Base-by-base conservation (phyloP, 441 rosid species). In the Aleurites moluccanus region DNA sequence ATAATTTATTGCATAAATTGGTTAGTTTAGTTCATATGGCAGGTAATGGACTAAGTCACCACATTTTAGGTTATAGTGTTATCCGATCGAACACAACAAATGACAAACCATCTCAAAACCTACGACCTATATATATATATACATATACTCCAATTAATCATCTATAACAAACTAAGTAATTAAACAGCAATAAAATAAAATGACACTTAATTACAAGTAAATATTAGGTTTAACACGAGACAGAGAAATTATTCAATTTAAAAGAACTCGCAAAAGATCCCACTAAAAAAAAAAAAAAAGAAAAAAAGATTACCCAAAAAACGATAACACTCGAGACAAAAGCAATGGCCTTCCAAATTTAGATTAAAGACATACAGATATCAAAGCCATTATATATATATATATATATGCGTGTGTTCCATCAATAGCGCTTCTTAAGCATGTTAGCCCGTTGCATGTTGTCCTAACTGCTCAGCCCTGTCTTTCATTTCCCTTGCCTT, bases 401-500 rank as follows among this genome's bases (percentile, higher is more conserved):
- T n/a, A 5, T 3, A n/a, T n/a, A 5, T 60, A 35, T 14, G 0
- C 15, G 10, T n/a, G 2, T 21, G 1, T 52, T 52, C 28, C 33
- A 23, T 11, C 15, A 55, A 55, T n/a, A 55, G 10, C 50, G 35
- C n/a, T 21, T 7, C 28, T n/a, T 75, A 44, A 50, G 80, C 15
- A 40, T 73, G 47, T 42, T 42, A 75, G 42, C 79, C 75, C 4
- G 73, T 66, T 16, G 53, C 65, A 47, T 84, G 86, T 80, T 85
- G 87, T 3, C 86, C 83, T 23, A 74, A 87, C 77, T 92, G 88
- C 47, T 81, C 88, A 15, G 92, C 89, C 81, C 82, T 92, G 70
- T 90, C 97, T 81, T 85, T 90, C 78, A 92, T 76, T 74, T 92
- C 97, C 33, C 87, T 78, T 15, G 92, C 88, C 86, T 90, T 92